Percentiles rank a stretch among this genome's conserved stretches.
Conservation (phyloP, 345 rosid species). For the Capsella bursapastoris region DNA sequence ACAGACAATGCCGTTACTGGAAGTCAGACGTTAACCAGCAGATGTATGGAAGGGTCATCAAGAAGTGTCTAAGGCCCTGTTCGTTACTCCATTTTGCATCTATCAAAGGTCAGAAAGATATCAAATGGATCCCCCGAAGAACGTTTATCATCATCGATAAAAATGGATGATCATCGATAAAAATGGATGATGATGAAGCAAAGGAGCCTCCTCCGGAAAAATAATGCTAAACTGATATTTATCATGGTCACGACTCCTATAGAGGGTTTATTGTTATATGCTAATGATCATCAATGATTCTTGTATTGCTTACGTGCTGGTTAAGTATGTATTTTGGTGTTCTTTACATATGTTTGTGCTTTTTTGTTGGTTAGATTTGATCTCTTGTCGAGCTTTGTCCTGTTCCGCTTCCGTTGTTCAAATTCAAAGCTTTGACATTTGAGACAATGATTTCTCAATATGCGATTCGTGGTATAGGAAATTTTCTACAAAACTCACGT, state of each 20-base stretch:
- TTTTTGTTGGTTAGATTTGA: neutral
- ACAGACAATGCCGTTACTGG: constrained; percentile 89
- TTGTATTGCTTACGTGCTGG: too few species aligned
- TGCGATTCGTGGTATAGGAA: neutral
- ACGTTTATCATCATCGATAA: constrained; percentile 47
- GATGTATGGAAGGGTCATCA: constrained; percentile 15
- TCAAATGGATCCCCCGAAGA: constrained; percentile 63
- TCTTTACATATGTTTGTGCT: too few species aligned
- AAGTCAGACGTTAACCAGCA: constrained; percentile 56
- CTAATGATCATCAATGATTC: too few species aligned
- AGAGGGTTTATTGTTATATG: too few species aligned
- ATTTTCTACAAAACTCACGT: neutral
- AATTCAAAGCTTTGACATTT: neutral
- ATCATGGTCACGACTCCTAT: constrained; percentile 18
- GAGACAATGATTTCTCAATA: neutral
- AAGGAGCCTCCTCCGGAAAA: constrained; percentile 46
- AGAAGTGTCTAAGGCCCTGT: too few species aligned
- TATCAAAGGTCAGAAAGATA: constrained; percentile 51
- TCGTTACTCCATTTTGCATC: constrained; percentile 44
- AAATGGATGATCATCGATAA: constrained; percentile 12
- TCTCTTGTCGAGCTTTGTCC: neutral
- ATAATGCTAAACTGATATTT: constrained; percentile 49
- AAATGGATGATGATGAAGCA: constrained; percentile 34
- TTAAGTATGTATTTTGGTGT: too few species aligned
- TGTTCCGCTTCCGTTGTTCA: neutral